Evolutionary conservation across 2,329 filamentous ascomycete genomes (phyloP).

Genomic region (Grosmannia clavigera): DNA sequence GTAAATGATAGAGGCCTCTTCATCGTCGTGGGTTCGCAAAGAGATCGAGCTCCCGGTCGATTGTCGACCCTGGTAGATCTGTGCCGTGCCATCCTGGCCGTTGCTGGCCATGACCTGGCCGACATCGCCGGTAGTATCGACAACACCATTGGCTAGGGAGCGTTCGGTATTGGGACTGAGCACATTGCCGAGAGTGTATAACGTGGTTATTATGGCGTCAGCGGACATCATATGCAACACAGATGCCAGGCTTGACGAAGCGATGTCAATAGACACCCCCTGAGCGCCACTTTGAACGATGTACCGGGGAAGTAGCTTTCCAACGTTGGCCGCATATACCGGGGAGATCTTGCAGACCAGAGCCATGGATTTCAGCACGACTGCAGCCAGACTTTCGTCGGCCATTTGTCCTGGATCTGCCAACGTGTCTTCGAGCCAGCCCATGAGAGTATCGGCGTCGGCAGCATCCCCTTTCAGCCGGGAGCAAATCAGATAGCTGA

Average conservation of each 20-base stretch:
- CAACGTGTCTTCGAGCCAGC: conserved; percentile 76
- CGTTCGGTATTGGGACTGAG: conserved; percentile 59
- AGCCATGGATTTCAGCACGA: conserved; percentile 70
- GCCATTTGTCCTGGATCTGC: conserved; percentile 72
- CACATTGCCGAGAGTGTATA: conserved; percentile 94
- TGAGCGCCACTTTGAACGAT: conserved; percentile 73
- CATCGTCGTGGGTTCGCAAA: conserved; percentile 59
- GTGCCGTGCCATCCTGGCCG: conserved; percentile 15
- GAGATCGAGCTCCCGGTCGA: conserved; percentile 69
- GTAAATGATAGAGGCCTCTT: conserved; percentile 67
- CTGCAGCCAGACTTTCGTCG: conserved; percentile 62
- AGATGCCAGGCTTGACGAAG: conserved; percentile 73
- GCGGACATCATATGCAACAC: conserved; percentile 74
- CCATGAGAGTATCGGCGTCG: conserved; percentile 65
- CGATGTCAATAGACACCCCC: conserved; percentile 57
- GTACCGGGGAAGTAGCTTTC: conserved; percentile 69
- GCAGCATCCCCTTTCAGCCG: conserved; percentile 71
- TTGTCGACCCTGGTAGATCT: conserved; percentile 41
- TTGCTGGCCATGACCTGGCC: conserved; percentile 13
- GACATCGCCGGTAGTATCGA: conserved; percentile 31
- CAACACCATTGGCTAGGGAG: conserved; percentile 39
- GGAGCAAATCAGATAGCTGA: conserved; percentile 75
- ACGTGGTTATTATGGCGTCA: conserved; percentile 84
- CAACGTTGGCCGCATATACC: conserved; percentile 60
- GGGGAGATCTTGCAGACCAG: conserved; percentile 67